phyloP scores from a whole-genome alignment of 2,329 filamentous ascomycete genomes.

The Apiospora saccharicola region DNA sequence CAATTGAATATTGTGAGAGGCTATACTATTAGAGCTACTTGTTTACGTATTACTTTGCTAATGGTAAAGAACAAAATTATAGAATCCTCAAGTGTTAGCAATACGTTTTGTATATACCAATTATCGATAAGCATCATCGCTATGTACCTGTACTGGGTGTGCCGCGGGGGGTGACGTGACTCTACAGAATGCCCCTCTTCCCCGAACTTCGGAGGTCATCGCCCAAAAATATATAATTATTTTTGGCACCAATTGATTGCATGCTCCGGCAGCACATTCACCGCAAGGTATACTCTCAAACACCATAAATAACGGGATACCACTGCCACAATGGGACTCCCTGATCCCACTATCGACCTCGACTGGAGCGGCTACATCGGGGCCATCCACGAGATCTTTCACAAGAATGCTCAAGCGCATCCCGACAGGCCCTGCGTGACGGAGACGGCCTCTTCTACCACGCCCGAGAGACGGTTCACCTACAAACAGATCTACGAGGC shows the following conservation, averaged over 20 bases:
- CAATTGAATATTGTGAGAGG: too few species aligned
- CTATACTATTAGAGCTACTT: too few species aligned
- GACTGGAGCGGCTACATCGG: slow-evolving; percentile 70
- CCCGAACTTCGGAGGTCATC: not conserved
- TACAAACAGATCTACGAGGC: slow-evolving; percentile 89
- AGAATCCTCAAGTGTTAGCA: not conserved
- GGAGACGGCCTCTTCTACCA: slow-evolving; percentile 54
- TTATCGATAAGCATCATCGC: not conserved
- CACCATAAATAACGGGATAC: not conserved
- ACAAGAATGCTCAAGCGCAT: slow-evolving; percentile 68
- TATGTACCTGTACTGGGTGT: not conserved
- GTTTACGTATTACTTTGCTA: too few species aligned
- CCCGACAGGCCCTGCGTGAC: slow-evolving; percentile 65
- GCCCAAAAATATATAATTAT: not conserved
- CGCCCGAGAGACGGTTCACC: slow-evolving; percentile 73
- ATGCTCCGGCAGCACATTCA: not conserved
- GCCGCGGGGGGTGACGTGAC: not conserved
- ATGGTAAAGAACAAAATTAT: too few species aligned
- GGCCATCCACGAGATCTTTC: slow-evolving; percentile 76
- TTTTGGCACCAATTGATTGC: not conserved
- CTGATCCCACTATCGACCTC: slow-evolving; percentile 72
- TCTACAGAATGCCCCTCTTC: not conserved
- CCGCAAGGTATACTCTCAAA: not conserved
- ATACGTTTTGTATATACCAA: not conserved
- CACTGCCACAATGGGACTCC: slow-evolving; percentile 44